These are phyloP conservation scores for Immersiporthe knoxdaviesiana DNA, from an alignment of 2,329 filamentous ascomycete genomes.

Conservation along the genomic window DNA sequence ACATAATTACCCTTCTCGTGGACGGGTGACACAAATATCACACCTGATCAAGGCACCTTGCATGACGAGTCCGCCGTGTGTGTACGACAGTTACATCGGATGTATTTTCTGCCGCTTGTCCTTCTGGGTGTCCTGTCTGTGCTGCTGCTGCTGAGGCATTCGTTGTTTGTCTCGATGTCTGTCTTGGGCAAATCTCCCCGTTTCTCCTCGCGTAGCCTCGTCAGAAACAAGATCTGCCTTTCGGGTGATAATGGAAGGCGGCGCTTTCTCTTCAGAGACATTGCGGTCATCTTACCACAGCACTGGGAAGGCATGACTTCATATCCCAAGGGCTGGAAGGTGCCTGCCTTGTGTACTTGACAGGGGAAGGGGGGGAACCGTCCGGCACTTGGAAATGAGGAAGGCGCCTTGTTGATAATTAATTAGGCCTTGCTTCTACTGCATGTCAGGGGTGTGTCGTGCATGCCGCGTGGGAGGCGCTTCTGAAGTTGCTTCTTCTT, in stretches of 20 bases:
- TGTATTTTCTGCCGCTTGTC: conserved; percentile 6
- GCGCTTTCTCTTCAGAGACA: conserved; percentile 12
- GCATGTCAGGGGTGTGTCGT: neutral
- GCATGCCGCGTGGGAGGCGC: neutral
- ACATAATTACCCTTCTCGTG: neutral
- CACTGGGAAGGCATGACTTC: neutral
- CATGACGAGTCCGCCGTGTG: conserved; percentile 15
- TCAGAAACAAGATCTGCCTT: neutral
- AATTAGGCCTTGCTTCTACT: neutral
- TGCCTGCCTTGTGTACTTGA: neutral
- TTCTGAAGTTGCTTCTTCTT: neutral
- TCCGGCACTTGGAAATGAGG: neutral
- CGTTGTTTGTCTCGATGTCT: conserved; percentile 15
- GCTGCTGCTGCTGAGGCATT: conserved; percentile 7
- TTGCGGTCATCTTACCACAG: neutral
- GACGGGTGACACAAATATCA: conserved; percentile 10
- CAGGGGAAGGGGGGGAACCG: no score
- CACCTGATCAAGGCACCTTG: conserved; percentile 18
- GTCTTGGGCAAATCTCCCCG: conserved; percentile 29
- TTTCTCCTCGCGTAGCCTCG: conserved; percentile 11
- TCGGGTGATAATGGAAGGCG: neutral
- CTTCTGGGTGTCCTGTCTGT: neutral
- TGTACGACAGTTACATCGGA: conserved; percentile 7
- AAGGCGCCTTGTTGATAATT: neutral
- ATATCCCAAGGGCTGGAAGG: neutral